phyloP scores from a whole-genome alignment of 345 rosid genomes.

The Brassica carinata region DNA sequence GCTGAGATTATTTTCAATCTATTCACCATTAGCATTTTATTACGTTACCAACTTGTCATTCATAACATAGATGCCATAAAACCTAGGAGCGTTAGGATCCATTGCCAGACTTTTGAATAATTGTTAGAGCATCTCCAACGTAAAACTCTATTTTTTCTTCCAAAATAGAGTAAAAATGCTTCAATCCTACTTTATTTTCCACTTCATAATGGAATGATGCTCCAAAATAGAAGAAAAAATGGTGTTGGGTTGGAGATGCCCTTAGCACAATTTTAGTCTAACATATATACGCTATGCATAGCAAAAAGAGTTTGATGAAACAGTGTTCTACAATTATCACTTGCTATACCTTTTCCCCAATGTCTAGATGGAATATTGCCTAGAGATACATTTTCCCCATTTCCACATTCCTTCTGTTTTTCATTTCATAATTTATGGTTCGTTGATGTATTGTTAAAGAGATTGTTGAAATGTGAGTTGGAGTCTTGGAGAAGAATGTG shows the following conservation, averaged over 20 bases:
- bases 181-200: no score
- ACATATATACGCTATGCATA: not conserved
- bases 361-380: not conserved
- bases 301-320: not conserved
- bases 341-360: not conserved
- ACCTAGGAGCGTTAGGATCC: not conserved
- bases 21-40: not conserved
- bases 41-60: not conserved
- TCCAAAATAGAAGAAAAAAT: no score
- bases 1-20: not conserved
- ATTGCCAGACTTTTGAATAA: not conserved
- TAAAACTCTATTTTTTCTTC: no score
- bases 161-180: no score
- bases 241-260: no score
- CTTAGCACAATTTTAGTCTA: not conserved
- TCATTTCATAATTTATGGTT: not conserved
- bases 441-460: not conserved
- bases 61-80: not conserved
- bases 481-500: constrained; percentile 9
- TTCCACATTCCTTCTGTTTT: not conserved
- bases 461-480: constrained; percentile 14
- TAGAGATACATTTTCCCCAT: not conserved
- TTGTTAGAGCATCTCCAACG: not conserved
- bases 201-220: no score
- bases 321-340: not conserved